Evolutionary conservation across 1,139 yeast genomes (phyloP), one percentile per base, ranked within the genome.

Genomic region (Candida sojae): DNA sequence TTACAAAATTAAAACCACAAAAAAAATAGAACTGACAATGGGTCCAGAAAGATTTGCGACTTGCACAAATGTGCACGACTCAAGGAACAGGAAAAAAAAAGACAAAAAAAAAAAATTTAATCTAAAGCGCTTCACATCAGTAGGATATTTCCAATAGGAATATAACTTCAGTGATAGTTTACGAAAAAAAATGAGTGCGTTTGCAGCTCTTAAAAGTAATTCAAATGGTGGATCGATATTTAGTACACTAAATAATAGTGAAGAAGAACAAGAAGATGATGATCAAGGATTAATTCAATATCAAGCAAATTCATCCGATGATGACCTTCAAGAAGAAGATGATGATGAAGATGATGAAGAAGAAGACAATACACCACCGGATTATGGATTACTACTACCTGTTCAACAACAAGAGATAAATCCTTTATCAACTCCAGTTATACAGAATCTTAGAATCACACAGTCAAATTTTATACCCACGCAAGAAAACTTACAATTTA

Each of bases 181-280:
- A 17, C 21, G 21, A 17, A 2, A 6, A 12, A 12, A 6, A 26
- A 67, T 79, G 77, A 79, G 83, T 66, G 84, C 84, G 5, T 79
- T 73, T 62, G 82, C 83, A n/a, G 83, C 83, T 1, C 58, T 77
- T 43, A 61, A 64, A 43, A 63, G 57, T 11, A 54, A 53, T 40
- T 50, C 58, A 7, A 48, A 59, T 4, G 47, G 46, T 8, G 35
- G 51, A 5, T 49, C 56, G 2, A 39, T 56, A n/a, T 54, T 57
- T 30, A 56, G 23, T 62, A 54, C 21, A 53, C 55, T 10, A 46
- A 43, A 52, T 17, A 55, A 57, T 12, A 45, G 43, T 29, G 51
- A 56, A 12, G 30, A 57, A 13, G 48, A 44, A 25, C 51, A 54
- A 25, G 57, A 51, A 34, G 62, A 58, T 3, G 58, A 54, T 10